Evolutionary conservation across 495 filamentous ascomycete species (phyloP).

Genomic region (Pyronema domesticum): DNA sequence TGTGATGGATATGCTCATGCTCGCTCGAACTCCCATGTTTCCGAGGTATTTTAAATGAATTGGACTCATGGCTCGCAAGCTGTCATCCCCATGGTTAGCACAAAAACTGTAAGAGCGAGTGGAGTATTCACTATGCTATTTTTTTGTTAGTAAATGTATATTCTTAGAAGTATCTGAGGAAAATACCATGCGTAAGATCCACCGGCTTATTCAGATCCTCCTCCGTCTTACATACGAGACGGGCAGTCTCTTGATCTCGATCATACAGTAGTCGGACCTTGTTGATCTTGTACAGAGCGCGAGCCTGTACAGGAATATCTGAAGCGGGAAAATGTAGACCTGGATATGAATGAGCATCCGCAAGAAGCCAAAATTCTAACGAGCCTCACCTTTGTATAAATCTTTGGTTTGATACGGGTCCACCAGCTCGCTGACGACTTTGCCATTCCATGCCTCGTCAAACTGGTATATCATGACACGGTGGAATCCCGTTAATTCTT

Average conservation of each 20-base stretch:
- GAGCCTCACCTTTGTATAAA: conserved; percentile 43
- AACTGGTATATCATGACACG: conserved; percentile 92
- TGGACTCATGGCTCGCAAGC: conserved; percentile 69
- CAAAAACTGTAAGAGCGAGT: not conserved
- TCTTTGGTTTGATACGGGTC: conserved; percentile 66
- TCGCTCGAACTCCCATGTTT: conserved; percentile 81
- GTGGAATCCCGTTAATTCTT: conserved; percentile 83
- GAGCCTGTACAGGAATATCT: conserved; percentile 75
- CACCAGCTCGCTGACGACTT: conserved; percentile 73
- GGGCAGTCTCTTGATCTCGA: conserved; percentile 53
- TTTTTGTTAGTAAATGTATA: not conserved
- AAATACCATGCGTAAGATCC: conserved; percentile 61
- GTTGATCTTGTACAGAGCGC: conserved; percentile 65
- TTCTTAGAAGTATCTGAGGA: conserved; percentile 7
- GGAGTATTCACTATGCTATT: conserved; percentile 1
- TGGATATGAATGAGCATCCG: not conserved
- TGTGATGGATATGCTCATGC: conserved; percentile 89
- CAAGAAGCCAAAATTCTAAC: not conserved
- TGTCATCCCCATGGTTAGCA: not conserved
- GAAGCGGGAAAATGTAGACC: conserved; percentile 81
- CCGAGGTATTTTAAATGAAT: conserved; percentile 75
- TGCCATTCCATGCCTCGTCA: conserved; percentile 63
- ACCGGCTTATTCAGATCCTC: conserved; percentile 63
- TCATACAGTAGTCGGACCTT: conserved; percentile 66
- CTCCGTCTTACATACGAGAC: conserved; percentile 61